phyloP scores from a whole-genome alignment of 805 yeast species.

The Candida qinlingensis region DNA sequence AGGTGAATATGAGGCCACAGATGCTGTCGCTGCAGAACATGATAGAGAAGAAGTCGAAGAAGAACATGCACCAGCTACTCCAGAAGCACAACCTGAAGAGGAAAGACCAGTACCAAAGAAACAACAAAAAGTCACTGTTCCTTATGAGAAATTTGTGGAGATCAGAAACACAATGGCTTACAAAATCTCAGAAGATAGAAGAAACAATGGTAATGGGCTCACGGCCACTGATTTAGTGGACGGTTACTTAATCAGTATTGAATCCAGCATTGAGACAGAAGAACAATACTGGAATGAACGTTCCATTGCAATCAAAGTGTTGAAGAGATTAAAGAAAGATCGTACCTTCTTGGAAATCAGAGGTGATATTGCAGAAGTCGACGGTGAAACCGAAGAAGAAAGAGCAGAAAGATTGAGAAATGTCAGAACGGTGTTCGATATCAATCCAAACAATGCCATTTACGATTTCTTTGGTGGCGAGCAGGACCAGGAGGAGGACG shows the following conservation, averaged over 20 bases:
- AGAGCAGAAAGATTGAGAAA: slow-evolving; percentile 21
- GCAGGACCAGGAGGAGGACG: slow-evolving; percentile 3
- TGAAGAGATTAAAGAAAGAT: slow-evolving; percentile 79
- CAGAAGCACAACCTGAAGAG: background rate
- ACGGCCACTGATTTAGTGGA: slow-evolving; percentile 66
- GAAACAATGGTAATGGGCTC: slow-evolving; percentile 50
- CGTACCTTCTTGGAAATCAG: slow-evolving; percentile 69
- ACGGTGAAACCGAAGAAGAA: slow-evolving; percentile 23
- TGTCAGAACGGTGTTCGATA: slow-evolving; percentile 26
- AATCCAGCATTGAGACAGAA: slow-evolving; percentile 64
- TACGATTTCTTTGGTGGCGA: slow-evolving; percentile 40
- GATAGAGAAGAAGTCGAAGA: slow-evolving; percentile 11
- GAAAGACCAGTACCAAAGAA: slow-evolving; percentile 4
- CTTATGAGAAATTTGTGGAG: slow-evolving; percentile 81
- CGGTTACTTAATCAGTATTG: slow-evolving; percentile 74
- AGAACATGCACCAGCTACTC: slow-evolving; percentile 2
- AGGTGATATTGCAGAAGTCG: slow-evolving; percentile 29
- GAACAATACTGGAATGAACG: slow-evolving; percentile 67
- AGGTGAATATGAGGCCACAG: slow-evolving; percentile 34
- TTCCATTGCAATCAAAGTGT: slow-evolving; percentile 68
- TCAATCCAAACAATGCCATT: slow-evolving; percentile 81
- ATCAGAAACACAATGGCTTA: slow-evolving; percentile 78
- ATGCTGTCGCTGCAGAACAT: slow-evolving; percentile 13
- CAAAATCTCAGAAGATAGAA: slow-evolving; percentile 54
- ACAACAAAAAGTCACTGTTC: slow-evolving; percentile 46